Evolutionary conservation across 352 stramenopile species (phyloP), one percentile per base, ranked within the genome.

Genomic region (Phytophthora rubi): DNA sequence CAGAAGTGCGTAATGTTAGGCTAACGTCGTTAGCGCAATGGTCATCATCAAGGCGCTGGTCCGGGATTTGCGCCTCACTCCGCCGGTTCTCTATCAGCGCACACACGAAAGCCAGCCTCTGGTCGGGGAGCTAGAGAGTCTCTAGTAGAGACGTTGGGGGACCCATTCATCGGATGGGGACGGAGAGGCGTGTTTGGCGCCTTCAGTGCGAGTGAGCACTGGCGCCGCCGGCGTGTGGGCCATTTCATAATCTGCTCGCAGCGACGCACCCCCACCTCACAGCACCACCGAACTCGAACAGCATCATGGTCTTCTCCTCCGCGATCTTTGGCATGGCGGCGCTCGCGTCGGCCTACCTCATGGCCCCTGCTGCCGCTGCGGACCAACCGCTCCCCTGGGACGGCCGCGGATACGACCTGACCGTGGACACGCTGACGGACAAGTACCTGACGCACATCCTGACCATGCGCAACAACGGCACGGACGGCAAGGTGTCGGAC

Each of bases 371-470:
- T 10, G 21, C 65, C 7, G 54, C 70, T 13, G 71, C 70, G 13
- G 63, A 80, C 51, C 58, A 76, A 44, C 35, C 72, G 6, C 66
- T 88, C 13, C 82, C 82, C 5, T 90, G 79, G 78, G 79, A 87
- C 59, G 82, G 78, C 60, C 82, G 80, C 4, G 78, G 62, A 42
- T 70, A 85, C 53, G 73, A 87, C 65, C 54, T 90, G 32, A 88
- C 82, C 16, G 76, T 88, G 42, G 75, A 73, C 37, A 90, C 76
- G 59, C 70, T 90, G 32, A 71, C 65, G 52, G 73, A 76, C 67
- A 88, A 89, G 77, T 91, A 84, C 71, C 61, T 81, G 72, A 79
- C 80, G 6, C 79, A 87, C 71, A 91, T 91, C 53, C 53, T 91
- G 30, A 88, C 71, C 71, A 76, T 81, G 79, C 83, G 80, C 65